These are phyloP conservation scores for Quercus mongolica DNA, from an alignment of 306 rosid species.

Conservation along the genomic window DNA sequence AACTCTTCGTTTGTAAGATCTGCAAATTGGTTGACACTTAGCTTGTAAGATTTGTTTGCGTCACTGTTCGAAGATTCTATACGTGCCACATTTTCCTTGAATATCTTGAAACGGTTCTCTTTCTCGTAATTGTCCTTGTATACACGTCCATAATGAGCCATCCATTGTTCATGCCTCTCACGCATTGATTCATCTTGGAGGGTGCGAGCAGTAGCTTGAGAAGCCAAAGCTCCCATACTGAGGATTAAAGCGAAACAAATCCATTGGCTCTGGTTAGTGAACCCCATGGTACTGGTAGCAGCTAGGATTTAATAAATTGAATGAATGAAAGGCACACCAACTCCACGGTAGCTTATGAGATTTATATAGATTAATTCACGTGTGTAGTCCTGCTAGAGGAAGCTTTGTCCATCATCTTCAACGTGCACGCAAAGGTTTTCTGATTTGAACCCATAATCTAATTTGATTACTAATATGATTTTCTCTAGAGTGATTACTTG, in stretches of 20 bases:
- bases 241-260: constrained; percentile 20
- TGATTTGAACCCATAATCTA: neutral
- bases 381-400: neutral
- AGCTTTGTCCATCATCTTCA: neutral
- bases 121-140: constrained; percentile 19
- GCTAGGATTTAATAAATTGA: neutral
- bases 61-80: constrained; percentile 1
- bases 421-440: neutral
- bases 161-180: constrained; percentile 39
- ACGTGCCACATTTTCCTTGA: constrained; percentile 16
- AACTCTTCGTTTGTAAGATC: constrained; percentile 36
- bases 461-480: neutral
- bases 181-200: constrained; percentile 29
- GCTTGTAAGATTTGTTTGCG: constrained; percentile 19
- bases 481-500: too few relatives aligned
- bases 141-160: constrained; percentile 13
- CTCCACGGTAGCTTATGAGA: neutral
- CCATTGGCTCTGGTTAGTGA: neutral
- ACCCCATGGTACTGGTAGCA: constrained; percentile 20
- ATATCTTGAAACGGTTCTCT: constrained; percentile 20
- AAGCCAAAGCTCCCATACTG: constrained; percentile 18
- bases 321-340: neutral
- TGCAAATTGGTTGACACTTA: constrained; percentile 21
- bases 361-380: neutral
- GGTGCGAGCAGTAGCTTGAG: constrained; percentile 31